A percentile compares a stretch with the other conserved stretches of the same genome.
These are phyloP conservation scores for Cyclocybe aegerita DNA, from an alignment of 768 basidiomycete genomes.

Conservation along the genomic window DNA sequence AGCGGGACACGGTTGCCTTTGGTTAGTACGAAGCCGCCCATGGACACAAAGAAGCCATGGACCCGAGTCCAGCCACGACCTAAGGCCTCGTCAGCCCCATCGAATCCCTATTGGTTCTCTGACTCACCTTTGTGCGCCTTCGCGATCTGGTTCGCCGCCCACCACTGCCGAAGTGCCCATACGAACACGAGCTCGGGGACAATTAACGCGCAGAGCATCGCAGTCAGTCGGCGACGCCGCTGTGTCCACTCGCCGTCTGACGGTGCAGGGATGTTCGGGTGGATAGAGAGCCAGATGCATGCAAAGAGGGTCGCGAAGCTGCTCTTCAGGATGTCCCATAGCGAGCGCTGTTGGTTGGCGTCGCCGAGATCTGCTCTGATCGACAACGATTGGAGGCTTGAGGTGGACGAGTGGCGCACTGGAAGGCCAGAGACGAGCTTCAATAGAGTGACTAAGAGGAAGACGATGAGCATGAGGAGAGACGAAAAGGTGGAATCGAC, in stretches of 20 bases:
- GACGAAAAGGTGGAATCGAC: no score
- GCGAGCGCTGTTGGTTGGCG: slow-evolving; percentile 1
- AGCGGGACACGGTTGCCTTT: not conserved
- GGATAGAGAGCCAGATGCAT: slow-evolving; percentile 5
- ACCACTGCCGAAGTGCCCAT: slow-evolving; percentile 7
- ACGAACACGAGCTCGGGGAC: slow-evolving; percentile 2
- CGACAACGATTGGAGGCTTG: no score
- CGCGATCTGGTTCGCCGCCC: not conserved
- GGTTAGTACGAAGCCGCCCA: slow-evolving; percentile 8
- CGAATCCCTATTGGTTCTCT: no score
- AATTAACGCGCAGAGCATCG: slow-evolving; percentile 4
- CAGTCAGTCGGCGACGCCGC: not conserved
- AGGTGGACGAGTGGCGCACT: no score
- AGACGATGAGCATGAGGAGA: no score
- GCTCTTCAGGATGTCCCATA: slow-evolving; percentile 4
- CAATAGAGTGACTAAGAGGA: no score
- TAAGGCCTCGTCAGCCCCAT: not conserved
- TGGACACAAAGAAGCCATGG: slow-evolving; percentile 8
- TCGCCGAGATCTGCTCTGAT: not conserved
- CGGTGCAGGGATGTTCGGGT: slow-evolving; percentile 3
- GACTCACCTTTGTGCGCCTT: not conserved
- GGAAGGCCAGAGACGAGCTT: no score
- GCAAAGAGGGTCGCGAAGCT: slow-evolving; percentile 5
- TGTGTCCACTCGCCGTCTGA: not conserved
- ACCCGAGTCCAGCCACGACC: slow-evolving; percentile 2